Percentiles rank a stretch among this genome's conserved stretches.
phyloP scores from a whole-genome alignment of 306 rosid genomes.

The Spatholobus suberectus region DNA sequence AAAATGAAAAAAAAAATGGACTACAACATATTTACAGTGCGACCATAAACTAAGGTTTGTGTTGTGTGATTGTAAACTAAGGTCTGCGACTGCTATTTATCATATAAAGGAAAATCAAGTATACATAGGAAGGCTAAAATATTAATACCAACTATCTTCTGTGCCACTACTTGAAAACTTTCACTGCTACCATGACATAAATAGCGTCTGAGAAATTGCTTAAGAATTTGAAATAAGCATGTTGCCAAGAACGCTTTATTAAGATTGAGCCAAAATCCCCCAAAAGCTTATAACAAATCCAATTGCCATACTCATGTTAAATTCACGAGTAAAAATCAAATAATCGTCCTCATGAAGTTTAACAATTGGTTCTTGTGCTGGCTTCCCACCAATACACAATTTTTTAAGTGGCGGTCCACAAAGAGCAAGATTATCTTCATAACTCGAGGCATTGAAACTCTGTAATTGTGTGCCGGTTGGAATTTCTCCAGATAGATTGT shows the following conservation, averaged over 20 bases:
- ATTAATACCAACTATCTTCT: background rate
- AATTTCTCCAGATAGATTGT: conserved; percentile 18
- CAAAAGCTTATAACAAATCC: conserved; percentile 23
- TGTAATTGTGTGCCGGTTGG: conserved; percentile 30
- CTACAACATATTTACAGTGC: no score
- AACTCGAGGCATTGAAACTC: background rate
- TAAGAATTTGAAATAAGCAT: conserved; percentile 30
- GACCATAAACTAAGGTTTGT: no score
- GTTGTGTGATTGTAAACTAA: no score
- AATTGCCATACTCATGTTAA: background rate
- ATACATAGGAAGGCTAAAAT: background rate
- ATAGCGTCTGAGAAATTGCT: background rate
- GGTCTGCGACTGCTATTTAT: no score
- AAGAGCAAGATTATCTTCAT: conserved; percentile 23
- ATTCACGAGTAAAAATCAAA: background rate
- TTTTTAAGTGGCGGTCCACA: conserved; percentile 16
- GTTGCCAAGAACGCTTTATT: background rate
- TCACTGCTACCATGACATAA: background rate
- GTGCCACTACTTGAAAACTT: background rate
- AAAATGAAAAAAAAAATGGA: no score
- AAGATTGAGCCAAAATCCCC: background rate
- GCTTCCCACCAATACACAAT: background rate
- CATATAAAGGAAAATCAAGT: background rate
- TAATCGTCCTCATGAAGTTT: background rate
- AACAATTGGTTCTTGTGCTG: background rate